phyloP scores from a whole-genome alignment of 2,329 filamentous ascomycete species.

The Xylariaceae sp. region DNA sequence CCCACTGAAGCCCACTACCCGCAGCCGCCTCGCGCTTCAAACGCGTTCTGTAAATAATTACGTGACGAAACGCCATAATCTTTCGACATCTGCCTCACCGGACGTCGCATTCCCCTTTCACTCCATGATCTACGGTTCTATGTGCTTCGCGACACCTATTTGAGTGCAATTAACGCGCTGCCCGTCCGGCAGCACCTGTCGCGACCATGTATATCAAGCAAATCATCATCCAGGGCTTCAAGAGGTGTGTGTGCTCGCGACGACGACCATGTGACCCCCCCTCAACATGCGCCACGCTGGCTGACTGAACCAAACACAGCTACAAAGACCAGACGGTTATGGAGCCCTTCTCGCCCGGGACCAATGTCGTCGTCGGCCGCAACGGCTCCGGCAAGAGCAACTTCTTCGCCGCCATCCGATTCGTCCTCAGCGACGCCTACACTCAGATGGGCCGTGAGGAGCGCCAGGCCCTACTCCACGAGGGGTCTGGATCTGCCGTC shows the following conservation, averaged over 20 bases:
- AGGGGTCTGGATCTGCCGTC: constrained; percentile 94
- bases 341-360: constrained; percentile 94
- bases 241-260: constrained; percentile 61
- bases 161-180: constrained; percentile 28
- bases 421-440: constrained; percentile 97
- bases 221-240: constrained; percentile 99
- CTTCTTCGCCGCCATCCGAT: constrained; percentile 98
- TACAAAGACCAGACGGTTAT: constrained; percentile 99
- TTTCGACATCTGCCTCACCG: constrained; percentile 4
- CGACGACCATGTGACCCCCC: not conserved
- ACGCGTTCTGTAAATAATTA: constrained; percentile 26
- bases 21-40: constrained; percentile 19
- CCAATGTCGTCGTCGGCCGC: constrained; percentile 97
- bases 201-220: constrained; percentile 94
- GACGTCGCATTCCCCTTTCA: constrained; percentile 17
- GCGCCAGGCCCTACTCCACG: constrained; percentile 91
- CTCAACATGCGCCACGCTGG: constrained; percentile 14
- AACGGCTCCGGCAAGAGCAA: constrained; percentile 99
- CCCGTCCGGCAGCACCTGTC: constrained; percentile 31
- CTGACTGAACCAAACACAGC: constrained; percentile 46
- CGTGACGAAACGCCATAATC: constrained; percentile 21
- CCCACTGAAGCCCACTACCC: constrained; percentile 7
- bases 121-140: constrained; percentile 2
- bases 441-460: constrained; percentile 94
- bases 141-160: constrained; percentile 22